phyloP scores from a whole-genome alignment of 768 basidiomycete genomes.

The Hydnomerulius pinastri region DNA sequence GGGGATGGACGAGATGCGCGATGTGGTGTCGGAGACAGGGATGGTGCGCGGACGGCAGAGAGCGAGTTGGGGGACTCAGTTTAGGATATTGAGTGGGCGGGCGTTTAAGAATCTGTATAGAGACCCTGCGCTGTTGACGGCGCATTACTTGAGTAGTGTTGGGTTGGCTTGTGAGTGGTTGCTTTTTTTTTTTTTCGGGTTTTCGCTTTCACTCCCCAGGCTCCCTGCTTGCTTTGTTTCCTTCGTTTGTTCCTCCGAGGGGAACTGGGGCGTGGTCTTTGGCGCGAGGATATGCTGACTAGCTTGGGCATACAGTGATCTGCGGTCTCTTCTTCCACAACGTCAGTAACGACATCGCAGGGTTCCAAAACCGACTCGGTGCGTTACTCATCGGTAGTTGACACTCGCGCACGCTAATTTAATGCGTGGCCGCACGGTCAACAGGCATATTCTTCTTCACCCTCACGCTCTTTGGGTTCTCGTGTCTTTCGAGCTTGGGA shows the following conservation, averaged over 20 bases:
- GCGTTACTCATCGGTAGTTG: conserved; percentile 15
- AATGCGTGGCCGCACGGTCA: too few species aligned
- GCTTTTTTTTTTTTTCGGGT: conserved; percentile 1
- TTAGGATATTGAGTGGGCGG: conserved; percentile 89
- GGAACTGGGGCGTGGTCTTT: too few species aligned
- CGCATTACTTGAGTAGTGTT: conserved; percentile 88
- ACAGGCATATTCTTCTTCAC: conserved; percentile 96
- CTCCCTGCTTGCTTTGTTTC: conserved; percentile 1
- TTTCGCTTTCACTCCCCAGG: conserved; percentile 3
- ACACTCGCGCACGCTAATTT: too few species aligned
- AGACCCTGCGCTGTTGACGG: conserved; percentile 86
- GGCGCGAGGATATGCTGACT: conserved; percentile 4
- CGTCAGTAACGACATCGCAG: conserved; percentile 90
- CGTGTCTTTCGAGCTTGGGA: conserved; percentile 90
- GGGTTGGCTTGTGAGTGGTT: conserved; percentile 71
- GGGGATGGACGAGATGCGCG: conserved; percentile 51
- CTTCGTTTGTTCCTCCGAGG: neutral
- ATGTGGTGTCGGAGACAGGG: conserved; percentile 68
- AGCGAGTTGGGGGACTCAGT: conserved; percentile 89
- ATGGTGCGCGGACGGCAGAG: conserved; percentile 72
- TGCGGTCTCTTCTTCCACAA: conserved; percentile 94
- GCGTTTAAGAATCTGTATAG: conserved; percentile 99
- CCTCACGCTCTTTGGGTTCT: conserved; percentile 95
- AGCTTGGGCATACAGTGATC: conserved; percentile 52
- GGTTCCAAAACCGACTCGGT: conserved; percentile 95